Base-by-base conservation (phyloP, 768 basidiomycete genomes). In the Rhodotorula paludigena region DNA sequence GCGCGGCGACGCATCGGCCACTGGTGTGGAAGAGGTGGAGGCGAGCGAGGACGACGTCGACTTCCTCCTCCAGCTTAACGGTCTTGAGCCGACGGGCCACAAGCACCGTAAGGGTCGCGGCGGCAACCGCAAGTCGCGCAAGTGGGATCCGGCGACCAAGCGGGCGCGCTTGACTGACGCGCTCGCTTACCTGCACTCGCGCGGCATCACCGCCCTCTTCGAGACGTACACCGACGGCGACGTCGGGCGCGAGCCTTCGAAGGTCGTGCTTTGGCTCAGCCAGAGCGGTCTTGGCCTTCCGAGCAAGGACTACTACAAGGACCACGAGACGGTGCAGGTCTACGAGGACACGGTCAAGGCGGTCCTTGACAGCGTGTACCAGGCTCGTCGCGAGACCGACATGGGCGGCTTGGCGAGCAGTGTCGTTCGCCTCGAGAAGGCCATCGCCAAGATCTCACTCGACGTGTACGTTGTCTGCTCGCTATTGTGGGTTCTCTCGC, bases 291-390 rank as follows among this genome's bases (percentile, higher is more conserved):
- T 63, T 14, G 59, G 58, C 11, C 66, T 76, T 14, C 64, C 69
- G 5, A 45, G 59, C 18, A 70, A 91, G 87, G 91, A 93, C 80
- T 96, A 98, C 77, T 98, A 90, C 78, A 83, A 87, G 60, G 93
- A 97, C 54, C 81, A 85, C 61, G 77, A 80, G 0, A 83, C 90
- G 44, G 78, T 85, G n/a, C 81, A 83, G n/a, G 77, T 88, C 23
- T 96, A 96, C 77, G 81, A 82, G 64, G 78, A 80, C 48, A 86
- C 89, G 32, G 79, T 92, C 28, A 84, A 86, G 73, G 82, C 84
- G 28, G 80, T 94, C 23, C 82, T 97, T 33, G 71, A 82, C 30
- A 80, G 83, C 9, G 79, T 92, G 8, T 83, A 84, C 42, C 81
- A 83, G 25, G 81, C 83, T 25, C 72, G 81, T 9, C 83, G 85